Base-by-base conservation (phyloP, 73 alveolate genomes). In the Paramecium biaurelia region DNA sequence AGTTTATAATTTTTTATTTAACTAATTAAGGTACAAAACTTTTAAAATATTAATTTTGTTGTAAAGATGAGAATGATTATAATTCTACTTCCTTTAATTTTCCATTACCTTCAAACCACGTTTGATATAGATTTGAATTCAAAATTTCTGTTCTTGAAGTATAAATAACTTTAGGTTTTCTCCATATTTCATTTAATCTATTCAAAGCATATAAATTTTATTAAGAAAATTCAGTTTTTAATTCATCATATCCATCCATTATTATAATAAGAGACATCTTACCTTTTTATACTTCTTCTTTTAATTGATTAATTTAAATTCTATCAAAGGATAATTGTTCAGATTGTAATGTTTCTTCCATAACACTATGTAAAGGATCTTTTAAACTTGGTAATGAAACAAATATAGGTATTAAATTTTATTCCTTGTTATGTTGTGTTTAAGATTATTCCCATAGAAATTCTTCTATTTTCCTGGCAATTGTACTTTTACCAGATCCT, bases 161-260 rank as follows among this genome's bases (percentile, higher is more conserved):
- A 21, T 21, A 35, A 38, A 74, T 35, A 2, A 74, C 87, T 43
- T 74, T 74, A 2, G 87, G 87, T 30, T 74, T 74, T 6, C 10
- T 74, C 87, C 68, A 38, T 32, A 74, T 43, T 74, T 74, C 34
- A 74, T 74, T 35, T 74, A 74, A 74, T 32, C 59, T 74, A 74
- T 74, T 74, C 3, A 43, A 15, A 74, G 10, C 10, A n/a, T 35
- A 35, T 32, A 74, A 43, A 34, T 74, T 74, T 8, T 35, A 21
- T 74, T 74, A 37, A 2, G 18, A 14, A 20, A 35, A 74, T 6
- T 74, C 87, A 35, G 57, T 32, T 35, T 67, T 67, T 74, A 74
- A 18, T 35, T 74, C 87, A 34, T 74, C 87, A 74, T 74, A 74
- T 12, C 87, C 47, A 38, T 74, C 87, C 87, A 74, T 74, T 7